Evolutionary conservation across 2,329 filamentous ascomycete genomes (phyloP), one percentile per base, ranked within the genome.

Genomic region (Ophiostoma novo-ulmi): DNA sequence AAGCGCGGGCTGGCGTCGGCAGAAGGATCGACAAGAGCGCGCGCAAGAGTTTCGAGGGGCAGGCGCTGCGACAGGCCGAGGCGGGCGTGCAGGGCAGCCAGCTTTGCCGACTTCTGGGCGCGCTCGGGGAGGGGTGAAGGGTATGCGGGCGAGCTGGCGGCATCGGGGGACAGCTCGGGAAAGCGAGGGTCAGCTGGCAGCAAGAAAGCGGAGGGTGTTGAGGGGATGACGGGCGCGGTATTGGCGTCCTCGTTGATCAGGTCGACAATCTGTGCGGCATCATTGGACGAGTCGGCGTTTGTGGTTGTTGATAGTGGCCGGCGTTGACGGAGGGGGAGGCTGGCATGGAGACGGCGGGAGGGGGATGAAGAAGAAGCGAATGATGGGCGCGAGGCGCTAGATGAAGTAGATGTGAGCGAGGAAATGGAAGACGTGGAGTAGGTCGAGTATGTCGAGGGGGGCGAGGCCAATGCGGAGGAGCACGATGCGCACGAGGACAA

Each of bases 71-170:
- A 90, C 71, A 99, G 88, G 58, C 88, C 88, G 73, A 99, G 87
- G 80, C 95, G 91, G 76, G 94, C 92, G 80, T 97, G 94, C 65
- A 99, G 88, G 74, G 95, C 94, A 74, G 93, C 89, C 76, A 99
- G 90, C 83, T 97, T 98, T 73, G 93, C 89, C 66, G 94, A 98
- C 74, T 84, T 80, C 72, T 84, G 81, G 63, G 93, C 91, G 74
- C 85, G 85, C 76, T 86, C 82, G 74, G 89, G 88, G 70, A 86
- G 86, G 75, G 93, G 92, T 76, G 92, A 94, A 69, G 92, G 91
- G 74, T 90, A 83, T 73, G 72, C 64, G 26, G 73, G 65, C 36
- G 70, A 68, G 5, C 26, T 75, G 38, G 75, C 74, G 38, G 73
- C 72, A 4, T 81, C 79, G 70, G 81, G 79, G 39, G 76, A 74